Evolutionary conservation across 2,329 filamentous ascomycete genomes (phyloP).

Genomic region (Ceratocystis albifundus): DNA sequence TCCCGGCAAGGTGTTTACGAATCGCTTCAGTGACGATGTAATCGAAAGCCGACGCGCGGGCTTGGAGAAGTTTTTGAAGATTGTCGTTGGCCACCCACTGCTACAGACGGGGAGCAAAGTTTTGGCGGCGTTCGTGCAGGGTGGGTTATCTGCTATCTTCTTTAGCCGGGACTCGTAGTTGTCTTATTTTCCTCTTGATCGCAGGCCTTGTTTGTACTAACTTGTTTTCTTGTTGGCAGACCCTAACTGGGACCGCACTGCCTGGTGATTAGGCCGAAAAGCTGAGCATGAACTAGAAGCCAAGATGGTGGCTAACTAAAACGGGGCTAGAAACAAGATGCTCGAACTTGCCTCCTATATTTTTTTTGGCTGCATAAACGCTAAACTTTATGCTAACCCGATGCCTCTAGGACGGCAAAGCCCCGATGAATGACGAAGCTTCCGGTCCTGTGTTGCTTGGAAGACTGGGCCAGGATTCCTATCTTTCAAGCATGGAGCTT

Average conservation of each 20-base stretch:
- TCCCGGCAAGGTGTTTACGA: slow-evolving; percentile 95
- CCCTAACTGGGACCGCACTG: slow-evolving; percentile 83
- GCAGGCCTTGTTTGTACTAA: background rate
- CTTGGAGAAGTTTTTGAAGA: slow-evolving; percentile 89
- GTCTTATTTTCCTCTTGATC: background rate
- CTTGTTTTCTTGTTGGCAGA: slow-evolving; percentile 37
- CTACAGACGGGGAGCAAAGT: slow-evolving; percentile 97
- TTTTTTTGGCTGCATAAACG: too few relatives aligned
- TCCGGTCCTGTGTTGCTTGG: background rate
- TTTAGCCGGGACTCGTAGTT: background rate
- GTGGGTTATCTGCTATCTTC: slow-evolving; percentile 37
- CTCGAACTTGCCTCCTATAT: too few relatives aligned
- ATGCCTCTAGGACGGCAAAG: background rate
- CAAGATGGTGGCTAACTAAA: background rate
- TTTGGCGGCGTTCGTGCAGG: slow-evolving; percentile 89
- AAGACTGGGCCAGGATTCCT: background rate
- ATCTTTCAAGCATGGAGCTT: too few relatives aligned
- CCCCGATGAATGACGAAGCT: background rate
- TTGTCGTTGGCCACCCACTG: slow-evolving; percentile 90
- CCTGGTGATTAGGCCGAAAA: slow-evolving; percentile 49
- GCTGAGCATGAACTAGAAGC: background rate
- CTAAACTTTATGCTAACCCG: background rate
- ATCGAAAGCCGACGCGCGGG: slow-evolving; percentile 90
- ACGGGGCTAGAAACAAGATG: background rate
- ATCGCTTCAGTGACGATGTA: slow-evolving; percentile 94